Percentiles rank a stretch among this genome's conserved stretches.
These are phyloP conservation scores for Colletotrichum lindemuthianum DNA, from an alignment of 2,329 filamentous ascomycete genomes.

Conservation along the genomic window DNA sequence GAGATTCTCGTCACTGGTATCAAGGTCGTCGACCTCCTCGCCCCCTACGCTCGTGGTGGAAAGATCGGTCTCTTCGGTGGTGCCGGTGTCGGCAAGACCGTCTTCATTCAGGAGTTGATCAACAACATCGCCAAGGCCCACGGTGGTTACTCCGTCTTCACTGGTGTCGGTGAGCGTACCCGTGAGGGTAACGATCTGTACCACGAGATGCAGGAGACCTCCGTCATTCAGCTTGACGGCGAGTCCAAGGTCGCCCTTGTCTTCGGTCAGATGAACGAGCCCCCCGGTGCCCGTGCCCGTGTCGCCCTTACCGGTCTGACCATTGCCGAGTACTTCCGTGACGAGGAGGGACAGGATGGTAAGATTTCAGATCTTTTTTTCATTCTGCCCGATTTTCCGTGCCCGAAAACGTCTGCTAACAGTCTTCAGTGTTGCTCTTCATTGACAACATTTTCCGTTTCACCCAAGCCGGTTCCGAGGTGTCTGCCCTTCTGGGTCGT, in stretches of 20 bases:
- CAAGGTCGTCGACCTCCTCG: conserved; percentile 99
- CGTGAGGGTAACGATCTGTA: conserved; percentile 99
- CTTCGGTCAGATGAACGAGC: conserved; percentile 99
- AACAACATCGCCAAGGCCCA: conserved; percentile 99
- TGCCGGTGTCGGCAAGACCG: conserved; percentile 99
- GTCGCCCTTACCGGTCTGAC: conserved; percentile 93
- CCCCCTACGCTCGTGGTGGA: conserved; percentile 99
- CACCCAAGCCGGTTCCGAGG: conserved; percentile 99
- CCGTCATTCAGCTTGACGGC: conserved; percentile 98
- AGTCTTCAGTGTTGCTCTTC: conserved; percentile 84
- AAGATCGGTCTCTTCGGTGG: conserved; percentile 99
- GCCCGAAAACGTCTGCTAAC: conserved; percentile 39
- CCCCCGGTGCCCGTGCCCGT: conserved; percentile 99
- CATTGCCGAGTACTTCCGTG: conserved; percentile 85
- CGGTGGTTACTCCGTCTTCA: conserved; percentile 99
- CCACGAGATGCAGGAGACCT: conserved; percentile 99
- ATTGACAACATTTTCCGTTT: conserved; percentile 99
- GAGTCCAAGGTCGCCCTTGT: conserved; percentile 99
- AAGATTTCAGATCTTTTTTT: conserved; percentile 44
- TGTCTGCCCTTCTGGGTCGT: conserved; percentile 98
- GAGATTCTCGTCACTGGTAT: conserved; percentile 99
- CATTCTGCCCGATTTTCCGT: background rate
- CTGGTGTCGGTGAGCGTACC: conserved; percentile 99
- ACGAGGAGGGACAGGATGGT: conserved; percentile 86
- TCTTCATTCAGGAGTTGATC: conserved; percentile 99